phyloP scores from a whole-genome alignment of 345 rosid genomes.

The Eucalyptus dawsonii region DNA sequence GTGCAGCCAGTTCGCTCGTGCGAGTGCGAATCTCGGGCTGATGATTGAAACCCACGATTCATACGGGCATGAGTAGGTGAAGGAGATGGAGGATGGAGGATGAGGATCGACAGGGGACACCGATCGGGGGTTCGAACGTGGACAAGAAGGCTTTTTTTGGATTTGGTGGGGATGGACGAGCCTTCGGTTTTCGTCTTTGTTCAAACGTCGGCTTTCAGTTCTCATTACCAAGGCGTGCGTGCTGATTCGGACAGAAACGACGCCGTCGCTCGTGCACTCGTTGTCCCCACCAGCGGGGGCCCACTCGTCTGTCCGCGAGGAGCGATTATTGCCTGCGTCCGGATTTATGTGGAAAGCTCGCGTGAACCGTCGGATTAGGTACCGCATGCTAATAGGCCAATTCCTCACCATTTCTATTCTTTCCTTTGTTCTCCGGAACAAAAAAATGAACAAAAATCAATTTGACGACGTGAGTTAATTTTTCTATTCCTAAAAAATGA shows the following conservation, averaged over 20 bases:
- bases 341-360: neutral
- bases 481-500: too few species aligned
- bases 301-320: neutral
- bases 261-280: neutral
- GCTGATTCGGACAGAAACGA: neutral
- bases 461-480: accelerated
- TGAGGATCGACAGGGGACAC: neutral
- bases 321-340: neutral
- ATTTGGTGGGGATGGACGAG: neutral
- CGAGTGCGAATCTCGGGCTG: neutral
- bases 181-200: neutral
- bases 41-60: neutral
- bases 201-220: neutral
- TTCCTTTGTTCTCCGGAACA: too few species aligned
- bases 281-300: neutral
- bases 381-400: too few species aligned
- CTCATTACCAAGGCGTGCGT: neutral
- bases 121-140: neutral
- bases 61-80: neutral
- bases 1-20: neutral
- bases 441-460: too few species aligned
- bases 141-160: neutral
- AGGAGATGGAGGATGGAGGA: neutral
- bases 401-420: too few species aligned
- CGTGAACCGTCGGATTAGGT: neutral